These are phyloP conservation scores for Fusarium chuoi DNA, from an alignment of 2,329 filamentous ascomycete genomes.

Conservation along the genomic window DNA sequence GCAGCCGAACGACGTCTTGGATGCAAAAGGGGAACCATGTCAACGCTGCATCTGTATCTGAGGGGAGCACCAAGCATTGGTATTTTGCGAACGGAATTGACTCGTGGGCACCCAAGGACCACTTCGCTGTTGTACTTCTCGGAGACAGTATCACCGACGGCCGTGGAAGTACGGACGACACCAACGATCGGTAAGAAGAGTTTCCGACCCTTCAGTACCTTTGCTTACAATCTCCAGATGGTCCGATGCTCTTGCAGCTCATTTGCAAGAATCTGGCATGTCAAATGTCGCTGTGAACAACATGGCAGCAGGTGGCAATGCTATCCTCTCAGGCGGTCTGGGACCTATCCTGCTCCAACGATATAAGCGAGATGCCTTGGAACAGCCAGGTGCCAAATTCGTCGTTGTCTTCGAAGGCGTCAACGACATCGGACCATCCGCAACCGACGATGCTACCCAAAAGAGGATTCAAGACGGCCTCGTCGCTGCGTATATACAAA, in stretches of 20 bases:
- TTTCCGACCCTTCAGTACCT: accelerated
- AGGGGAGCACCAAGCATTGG: constrained; percentile 26
- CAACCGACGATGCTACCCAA: constrained; percentile 9
- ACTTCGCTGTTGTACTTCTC: constrained; percentile 25
- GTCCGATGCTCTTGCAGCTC: constrained; percentile 23
- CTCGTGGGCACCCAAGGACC: constrained; percentile 10
- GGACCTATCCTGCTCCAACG: constrained; percentile 23
- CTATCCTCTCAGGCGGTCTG: constrained; percentile 23
- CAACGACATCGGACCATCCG: constrained; percentile 21
- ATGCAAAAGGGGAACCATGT: constrained; percentile 25
- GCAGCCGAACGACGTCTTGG: constrained; percentile 32
- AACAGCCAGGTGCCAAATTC: constrained; percentile 18
- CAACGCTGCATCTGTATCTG: constrained; percentile 21
- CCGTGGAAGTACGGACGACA: constrained; percentile 28
- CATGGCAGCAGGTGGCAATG: constrained; percentile 29
- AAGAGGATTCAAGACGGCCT: background rate
- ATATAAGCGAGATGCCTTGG: constrained; percentile 22
- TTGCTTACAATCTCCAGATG: constrained; percentile 1
- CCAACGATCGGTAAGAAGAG: constrained; percentile 10
- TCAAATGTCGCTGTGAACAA: constrained; percentile 29
- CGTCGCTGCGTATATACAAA: constrained; percentile 8
- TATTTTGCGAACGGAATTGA: constrained; percentile 28
- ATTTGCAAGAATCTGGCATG: constrained; percentile 10
- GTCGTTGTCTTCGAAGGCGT: constrained; percentile 22
- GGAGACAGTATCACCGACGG: constrained; percentile 33